These are phyloP conservation scores for Mortierella sp. DNA, from an alignment of 371 early-diverging fungal genomes.

Conservation along the genomic window DNA sequence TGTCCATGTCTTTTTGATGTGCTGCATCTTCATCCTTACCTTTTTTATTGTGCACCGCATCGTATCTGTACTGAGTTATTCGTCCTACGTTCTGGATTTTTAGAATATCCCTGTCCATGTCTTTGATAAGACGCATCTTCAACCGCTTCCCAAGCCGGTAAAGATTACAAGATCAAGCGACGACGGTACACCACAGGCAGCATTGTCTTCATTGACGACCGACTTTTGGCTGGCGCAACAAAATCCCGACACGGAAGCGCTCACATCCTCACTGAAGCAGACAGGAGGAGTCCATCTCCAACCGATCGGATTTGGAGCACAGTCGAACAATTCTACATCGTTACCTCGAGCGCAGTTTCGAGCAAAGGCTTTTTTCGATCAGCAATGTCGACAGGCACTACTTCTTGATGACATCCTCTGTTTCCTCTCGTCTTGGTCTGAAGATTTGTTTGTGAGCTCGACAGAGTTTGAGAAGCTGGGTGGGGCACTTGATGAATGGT, in stretches of 20 bases:
- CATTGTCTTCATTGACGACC: constrained; percentile 1
- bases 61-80: too few species aligned
- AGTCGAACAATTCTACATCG: constrained; percentile 1
- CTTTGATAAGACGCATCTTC: constrained; percentile 43
- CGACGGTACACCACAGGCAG: background rate
- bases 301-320: constrained; percentile 15
- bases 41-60: too few species aligned
- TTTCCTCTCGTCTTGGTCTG: constrained; percentile 46
- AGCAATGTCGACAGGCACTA: constrained; percentile 49
- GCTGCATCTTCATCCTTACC: too few species aligned
- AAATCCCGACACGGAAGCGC: background rate
- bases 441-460: constrained; percentile 47
- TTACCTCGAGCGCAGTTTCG: constrained; percentile 46
- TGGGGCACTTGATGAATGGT: constrained; percentile 41
- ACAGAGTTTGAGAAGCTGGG: constrained; percentile 45
- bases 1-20: too few species aligned
- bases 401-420: constrained; percentile 39
- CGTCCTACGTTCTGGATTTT: background rate
- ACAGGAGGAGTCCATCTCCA: background rate
- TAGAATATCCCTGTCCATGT: constrained; percentile 45
- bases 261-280: background rate
- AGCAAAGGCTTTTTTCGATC: constrained; percentile 40
- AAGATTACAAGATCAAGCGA: constrained; percentile 6
- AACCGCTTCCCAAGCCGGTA: constrained; percentile 30
- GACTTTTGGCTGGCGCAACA: constrained; percentile 10